A percentile compares a stretch with the other conserved stretches of the same genome.
Evolutionary conservation across 2,329 filamentous ascomycete species (phyloP).

Genomic region (Torrubiellomyces zombiae): DNA sequence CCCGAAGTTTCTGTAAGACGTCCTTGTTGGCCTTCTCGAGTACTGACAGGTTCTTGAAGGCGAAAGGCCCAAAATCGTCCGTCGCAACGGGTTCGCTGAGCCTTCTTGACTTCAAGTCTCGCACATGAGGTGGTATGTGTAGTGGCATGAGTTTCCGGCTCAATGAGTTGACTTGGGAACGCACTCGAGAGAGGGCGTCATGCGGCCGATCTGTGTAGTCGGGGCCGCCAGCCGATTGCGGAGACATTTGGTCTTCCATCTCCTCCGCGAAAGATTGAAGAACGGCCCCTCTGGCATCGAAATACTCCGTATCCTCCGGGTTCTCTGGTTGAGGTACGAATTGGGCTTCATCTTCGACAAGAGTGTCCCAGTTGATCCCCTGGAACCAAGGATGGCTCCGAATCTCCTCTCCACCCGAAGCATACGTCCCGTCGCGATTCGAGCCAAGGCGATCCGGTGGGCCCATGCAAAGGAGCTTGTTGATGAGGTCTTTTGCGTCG

Average conservation of each 20-base stretch:
- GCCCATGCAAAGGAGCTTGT: conserved; percentile 74
- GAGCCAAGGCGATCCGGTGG: conserved; percentile 69
- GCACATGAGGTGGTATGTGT: conserved; percentile 90
- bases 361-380: conserved; percentile 72
- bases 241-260: conserved; percentile 74
- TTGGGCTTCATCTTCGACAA: conserved; percentile 89
- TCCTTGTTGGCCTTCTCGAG: conserved; percentile 98
- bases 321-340: conserved; percentile 89
- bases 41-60: conserved; percentile 93
- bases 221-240: conserved; percentile 49
- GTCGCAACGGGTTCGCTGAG: conserved; percentile 77
- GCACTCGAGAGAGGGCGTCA: conserved; percentile 79
- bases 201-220: conserved; percentile 84
- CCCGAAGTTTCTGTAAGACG: conserved; percentile 87
- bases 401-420: conserved; percentile 80
- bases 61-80: conserved; percentile 92
- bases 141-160: conserved; percentile 89
- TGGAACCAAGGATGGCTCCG: conserved; percentile 78
- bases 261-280: conserved; percentile 87
- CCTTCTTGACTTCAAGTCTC: conserved; percentile 72
- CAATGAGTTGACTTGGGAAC: conserved; percentile 68
- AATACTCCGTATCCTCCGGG: conserved; percentile 95
- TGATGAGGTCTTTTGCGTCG: conserved; percentile 88
- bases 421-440: conserved; percentile 67
- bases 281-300: conserved; percentile 80